These are phyloP conservation scores for Penicillium thymicola DNA, from an alignment of 2,329 filamentous ascomycete species.

Conservation along the genomic window DNA sequence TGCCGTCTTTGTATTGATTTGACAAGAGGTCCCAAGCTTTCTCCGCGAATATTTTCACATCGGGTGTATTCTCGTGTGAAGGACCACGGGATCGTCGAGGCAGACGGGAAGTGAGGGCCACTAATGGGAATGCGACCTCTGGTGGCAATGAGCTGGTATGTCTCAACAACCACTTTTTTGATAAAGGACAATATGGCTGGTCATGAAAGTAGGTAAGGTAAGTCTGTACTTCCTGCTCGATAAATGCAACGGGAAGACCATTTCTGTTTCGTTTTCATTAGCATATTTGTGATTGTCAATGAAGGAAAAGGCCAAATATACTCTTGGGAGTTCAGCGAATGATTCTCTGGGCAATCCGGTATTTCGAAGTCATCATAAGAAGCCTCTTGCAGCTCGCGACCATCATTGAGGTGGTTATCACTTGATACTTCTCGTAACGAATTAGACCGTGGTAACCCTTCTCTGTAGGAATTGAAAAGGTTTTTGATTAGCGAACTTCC, in stretches of 20 bases:
- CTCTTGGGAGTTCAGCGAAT: background rate
- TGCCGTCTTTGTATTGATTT: constrained; percentile 12
- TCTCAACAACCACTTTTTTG: constrained; percentile 16
- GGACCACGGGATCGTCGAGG: constrained; percentile 8
- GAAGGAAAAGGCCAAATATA: background rate
- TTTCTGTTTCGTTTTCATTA: background rate
- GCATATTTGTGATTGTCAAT: background rate
- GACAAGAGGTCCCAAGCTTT: constrained; percentile 25
- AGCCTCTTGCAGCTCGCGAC: background rate
- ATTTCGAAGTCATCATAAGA: background rate
- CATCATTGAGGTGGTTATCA: background rate
- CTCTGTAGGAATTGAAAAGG: background rate
- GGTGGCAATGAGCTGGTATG: constrained; percentile 12
- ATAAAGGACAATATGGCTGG: constrained; percentile 26
- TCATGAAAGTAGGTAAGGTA: constrained; percentile 26
- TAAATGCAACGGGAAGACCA: constrained; percentile 2
- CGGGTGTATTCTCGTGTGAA: background rate
- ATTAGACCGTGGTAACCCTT: constrained; percentile 10
- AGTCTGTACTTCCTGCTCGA: constrained; percentile 19
- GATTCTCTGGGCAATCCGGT: background rate
- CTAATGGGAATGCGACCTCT: constrained; percentile 21
- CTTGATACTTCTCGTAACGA: background rate
- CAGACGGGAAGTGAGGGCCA: constrained; percentile 24
- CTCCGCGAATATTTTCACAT: constrained; percentile 9
- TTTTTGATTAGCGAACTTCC: background rate